Evolutionary conservation across 2,329 filamentous ascomycete species (phyloP), one percentile per base, ranked within the genome.

Genomic region (Verticillium zaregamsianum): DNA sequence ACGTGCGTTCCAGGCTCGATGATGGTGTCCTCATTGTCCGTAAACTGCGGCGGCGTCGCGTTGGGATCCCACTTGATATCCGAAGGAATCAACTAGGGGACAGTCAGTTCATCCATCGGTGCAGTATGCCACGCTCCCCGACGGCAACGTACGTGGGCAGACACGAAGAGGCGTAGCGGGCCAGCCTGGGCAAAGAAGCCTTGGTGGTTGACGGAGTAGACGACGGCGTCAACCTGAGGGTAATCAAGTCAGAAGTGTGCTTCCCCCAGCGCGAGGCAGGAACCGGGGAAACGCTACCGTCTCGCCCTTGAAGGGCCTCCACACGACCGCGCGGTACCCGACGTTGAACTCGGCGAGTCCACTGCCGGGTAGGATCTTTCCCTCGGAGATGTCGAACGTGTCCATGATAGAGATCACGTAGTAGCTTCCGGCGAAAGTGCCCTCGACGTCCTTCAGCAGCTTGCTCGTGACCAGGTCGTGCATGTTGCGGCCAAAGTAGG

Each of bases 371-470:
- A 97, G 85, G 65, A 99, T 94, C 68, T 92, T 90, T 14, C 93
- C 93, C 72, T 97, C 93, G 17, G 92, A 96, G 71, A 98, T 94
- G 68, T 97, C 91, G 71, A 96, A 93, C 57, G 93, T 91, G 76
- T 97, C 93, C 87, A 99, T 94, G 71, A 99, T 96, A 72, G 93
- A 95, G 70, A 99, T 95, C 73, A 99, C 96, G 77, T 95, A 98
- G 82, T 96, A 97, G 74, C 92, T 92, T 62, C 95, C 95, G 3
- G 93, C 95, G 77, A 93, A 97, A 52, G 91, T 94, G 28, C 95
- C 95, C 79, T 99, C 95, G 65, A 97, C 92, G 73, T 98, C 94
- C 72, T 91, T 90, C 66, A 97, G 85, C 32, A 99, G 87, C 76
- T 94, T 93, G 68, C 90, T 90, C 59, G 91, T 94, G 49, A 99